Percentiles rank a stretch among this genome's conserved stretches.
phyloP scores from a whole-genome alignment of 164 flowering plant species.

The Stephania yunnanensis region DNA sequence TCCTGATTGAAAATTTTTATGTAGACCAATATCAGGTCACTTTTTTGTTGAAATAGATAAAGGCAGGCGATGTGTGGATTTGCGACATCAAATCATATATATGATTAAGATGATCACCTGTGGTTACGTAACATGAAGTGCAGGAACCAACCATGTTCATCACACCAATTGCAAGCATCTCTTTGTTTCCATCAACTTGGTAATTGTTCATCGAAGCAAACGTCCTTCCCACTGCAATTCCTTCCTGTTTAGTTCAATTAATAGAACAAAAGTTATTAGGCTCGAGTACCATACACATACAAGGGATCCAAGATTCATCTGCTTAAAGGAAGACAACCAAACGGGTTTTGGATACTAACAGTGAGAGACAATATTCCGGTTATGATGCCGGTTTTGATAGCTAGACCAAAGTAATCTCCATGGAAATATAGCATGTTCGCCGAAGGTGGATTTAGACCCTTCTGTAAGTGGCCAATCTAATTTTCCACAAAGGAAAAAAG shows the following conservation, averaged over 20 bases:
- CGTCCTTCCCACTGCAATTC: slow-evolving; percentile 75
- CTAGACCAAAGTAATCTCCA: slow-evolving; percentile 31
- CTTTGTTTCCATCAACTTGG: slow-evolving; percentile 82
- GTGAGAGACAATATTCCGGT: slow-evolving; percentile 62
- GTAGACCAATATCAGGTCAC: too few species aligned
- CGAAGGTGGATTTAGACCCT: slow-evolving; percentile 71
- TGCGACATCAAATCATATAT: not conserved
- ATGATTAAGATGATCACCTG: slow-evolving; percentile 35
- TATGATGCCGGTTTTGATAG: slow-evolving; percentile 48
- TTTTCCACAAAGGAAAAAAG: not conserved
- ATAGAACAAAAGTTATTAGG: not conserved
- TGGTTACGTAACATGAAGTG: slow-evolving; percentile 72
- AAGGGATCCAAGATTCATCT: not conserved
- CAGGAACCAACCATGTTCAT: slow-evolving; percentile 75
- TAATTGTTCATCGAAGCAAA: slow-evolving; percentile 67
- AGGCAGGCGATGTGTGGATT: too few species aligned
- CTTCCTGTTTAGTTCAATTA: slow-evolving; percentile 42
- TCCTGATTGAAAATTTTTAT: too few species aligned
- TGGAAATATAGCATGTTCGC: slow-evolving; percentile 37
- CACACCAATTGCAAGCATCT: slow-evolving; percentile 72
- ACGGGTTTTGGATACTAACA: slow-evolving; percentile 28
- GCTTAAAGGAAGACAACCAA: not conserved
- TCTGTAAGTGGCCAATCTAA: slow-evolving; percentile 65
- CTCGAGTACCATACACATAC: not conserved
- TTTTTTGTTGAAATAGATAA: too few species aligned